Evolutionary conservation across 2,329 filamentous ascomycete genomes (phyloP).

Genomic region (Botrytis medusae): DNA sequence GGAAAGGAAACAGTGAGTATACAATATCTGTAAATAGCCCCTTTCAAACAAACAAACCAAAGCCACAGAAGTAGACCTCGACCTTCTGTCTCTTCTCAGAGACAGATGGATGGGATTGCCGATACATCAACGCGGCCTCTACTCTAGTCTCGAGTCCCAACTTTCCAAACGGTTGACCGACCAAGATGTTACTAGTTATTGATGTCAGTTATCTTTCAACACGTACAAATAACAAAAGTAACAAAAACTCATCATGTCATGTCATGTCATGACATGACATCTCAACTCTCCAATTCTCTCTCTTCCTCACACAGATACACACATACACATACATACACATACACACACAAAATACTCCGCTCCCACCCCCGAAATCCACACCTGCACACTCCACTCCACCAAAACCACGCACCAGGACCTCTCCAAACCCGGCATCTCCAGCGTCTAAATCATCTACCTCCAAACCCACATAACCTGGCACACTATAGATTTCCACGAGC

Average conservation of each 20-base stretch:
- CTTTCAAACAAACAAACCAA: neutral
- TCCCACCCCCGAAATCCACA: neutral
- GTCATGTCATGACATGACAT: no score
- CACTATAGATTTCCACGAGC: neutral
- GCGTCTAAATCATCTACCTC: neutral
- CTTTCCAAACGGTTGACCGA: neutral
- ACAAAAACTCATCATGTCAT: no score
- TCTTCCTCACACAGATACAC: no score
- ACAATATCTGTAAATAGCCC: no score
- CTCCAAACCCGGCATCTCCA: accelerated
- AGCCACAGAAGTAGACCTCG: neutral
- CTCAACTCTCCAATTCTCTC: no score
- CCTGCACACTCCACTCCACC: neutral
- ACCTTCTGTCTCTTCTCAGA: neutral
- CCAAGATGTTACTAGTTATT: no score
- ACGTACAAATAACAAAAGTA: neutral
- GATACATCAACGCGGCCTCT: no score
- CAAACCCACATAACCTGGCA: no score
- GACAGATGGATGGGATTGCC: neutral
- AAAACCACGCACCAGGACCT: neutral
- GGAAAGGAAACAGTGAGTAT: neutral
- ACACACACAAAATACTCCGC: neutral
- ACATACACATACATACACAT: no score
- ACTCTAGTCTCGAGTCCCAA: neutral
- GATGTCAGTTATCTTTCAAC: no score